Conservation (phyloP, 495 filamentous ascomycete species). For the Beverwykella pulmonaria region DNA sequence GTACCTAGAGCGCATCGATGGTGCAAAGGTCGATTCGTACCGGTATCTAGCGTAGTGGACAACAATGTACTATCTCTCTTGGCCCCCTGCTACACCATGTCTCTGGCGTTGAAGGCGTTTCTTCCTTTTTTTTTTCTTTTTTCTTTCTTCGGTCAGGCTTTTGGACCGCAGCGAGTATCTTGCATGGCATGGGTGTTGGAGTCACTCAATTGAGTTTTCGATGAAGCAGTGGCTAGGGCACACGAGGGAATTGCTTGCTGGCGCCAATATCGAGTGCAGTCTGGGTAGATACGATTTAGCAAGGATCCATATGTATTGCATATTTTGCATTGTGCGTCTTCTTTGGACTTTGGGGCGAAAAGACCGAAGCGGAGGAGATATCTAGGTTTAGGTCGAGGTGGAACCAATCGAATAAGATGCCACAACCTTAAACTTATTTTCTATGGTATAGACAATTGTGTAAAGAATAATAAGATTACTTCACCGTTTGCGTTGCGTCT, state of each 20-base stretch:
- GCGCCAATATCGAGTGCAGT: neutral
- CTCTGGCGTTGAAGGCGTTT: neutral
- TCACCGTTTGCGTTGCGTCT: too few species aligned
- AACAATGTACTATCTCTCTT: neutral
- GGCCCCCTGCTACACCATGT: neutral
- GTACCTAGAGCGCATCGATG: conserved; percentile 86
- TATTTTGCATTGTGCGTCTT: too few species aligned
- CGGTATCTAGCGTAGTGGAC: conserved; percentile 67
- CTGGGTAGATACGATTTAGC: too few species aligned
- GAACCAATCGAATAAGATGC: too few species aligned
- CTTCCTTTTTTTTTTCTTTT: neutral
- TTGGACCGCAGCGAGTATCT: neutral
- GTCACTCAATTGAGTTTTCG: neutral
- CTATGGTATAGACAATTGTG: too few species aligned
- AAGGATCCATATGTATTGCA: too few species aligned
- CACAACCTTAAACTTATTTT: too few species aligned
- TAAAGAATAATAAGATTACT: too few species aligned
- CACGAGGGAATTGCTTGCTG: neutral
- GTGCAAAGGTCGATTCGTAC: conserved; percentile 68
- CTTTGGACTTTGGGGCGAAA: too few species aligned
- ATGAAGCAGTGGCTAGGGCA: neutral
- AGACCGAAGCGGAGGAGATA: too few species aligned
- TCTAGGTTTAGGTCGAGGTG: too few species aligned
- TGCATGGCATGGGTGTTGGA: neutral
- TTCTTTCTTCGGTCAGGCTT: neutral